These are phyloP conservation scores for Lithospermum erythrorhizon DNA, from an alignment of 257 asterid genomes.

Conservation along the genomic window DNA sequence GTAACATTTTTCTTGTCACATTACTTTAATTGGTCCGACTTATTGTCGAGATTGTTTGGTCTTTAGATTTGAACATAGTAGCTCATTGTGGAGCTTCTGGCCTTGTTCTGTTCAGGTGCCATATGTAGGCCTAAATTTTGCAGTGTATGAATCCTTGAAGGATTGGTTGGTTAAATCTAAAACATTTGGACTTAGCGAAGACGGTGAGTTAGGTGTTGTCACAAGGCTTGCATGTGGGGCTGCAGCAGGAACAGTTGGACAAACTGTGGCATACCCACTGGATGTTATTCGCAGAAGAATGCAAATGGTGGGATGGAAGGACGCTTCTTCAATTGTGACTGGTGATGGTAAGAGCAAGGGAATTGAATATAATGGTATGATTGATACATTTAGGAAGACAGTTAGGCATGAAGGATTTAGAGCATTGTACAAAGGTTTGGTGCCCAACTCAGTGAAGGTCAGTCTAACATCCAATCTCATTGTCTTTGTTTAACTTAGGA, in stretches of 20 bases:
- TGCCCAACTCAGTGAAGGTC: constrained; percentile 97
- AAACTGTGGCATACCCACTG: constrained; percentile 95
- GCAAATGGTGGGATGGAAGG: constrained; percentile 99
- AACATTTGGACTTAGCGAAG: constrained; percentile 61
- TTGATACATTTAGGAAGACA: constrained; percentile 92
- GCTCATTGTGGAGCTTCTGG: constrained; percentile 8
- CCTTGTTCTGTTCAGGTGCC: constrained; percentile 51
- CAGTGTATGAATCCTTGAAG: constrained; percentile 91
- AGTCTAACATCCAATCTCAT: constrained; percentile 15
- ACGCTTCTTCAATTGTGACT: constrained; percentile 67
- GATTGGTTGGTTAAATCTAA: constrained; percentile 67
- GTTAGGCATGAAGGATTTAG: constrained; percentile 75
- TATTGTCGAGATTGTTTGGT: background rate
- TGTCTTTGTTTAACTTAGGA: background rate
- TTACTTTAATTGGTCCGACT: too few species aligned
- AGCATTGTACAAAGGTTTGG: constrained; percentile 94
- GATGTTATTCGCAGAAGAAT: constrained; percentile 94
- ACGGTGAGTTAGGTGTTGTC: constrained; percentile 66
- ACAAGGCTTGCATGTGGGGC: constrained; percentile 95
- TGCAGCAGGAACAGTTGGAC: constrained; percentile 94
- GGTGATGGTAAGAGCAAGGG: constrained; percentile 74
- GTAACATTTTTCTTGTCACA: too few species aligned
- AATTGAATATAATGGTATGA: constrained; percentile 79
- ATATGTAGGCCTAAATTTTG: constrained; percentile 94
- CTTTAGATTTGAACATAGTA: constrained; percentile 3